Percentiles rank a stretch among this genome's conserved stretches.
phyloP scores from a whole-genome alignment of 148 eudicot species.

The Silene latifolia region DNA sequence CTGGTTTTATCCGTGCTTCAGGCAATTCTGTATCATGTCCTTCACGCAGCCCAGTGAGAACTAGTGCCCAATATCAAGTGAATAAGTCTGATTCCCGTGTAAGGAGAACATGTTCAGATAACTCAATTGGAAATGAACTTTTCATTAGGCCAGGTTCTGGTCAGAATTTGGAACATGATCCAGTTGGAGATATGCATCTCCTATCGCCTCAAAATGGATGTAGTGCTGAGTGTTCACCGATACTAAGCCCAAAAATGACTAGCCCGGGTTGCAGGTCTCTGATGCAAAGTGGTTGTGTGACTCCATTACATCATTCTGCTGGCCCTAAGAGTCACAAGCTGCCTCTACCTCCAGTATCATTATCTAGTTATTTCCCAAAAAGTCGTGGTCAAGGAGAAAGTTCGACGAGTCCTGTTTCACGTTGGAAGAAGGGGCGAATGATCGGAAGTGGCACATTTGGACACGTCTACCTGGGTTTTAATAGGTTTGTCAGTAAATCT shows the following conservation, averaged over 20 bases:
- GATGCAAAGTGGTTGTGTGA: conserved; percentile 69
- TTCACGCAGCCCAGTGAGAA: conserved; percentile 74
- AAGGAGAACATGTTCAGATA: conserved; percentile 54
- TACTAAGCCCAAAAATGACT: conserved; percentile 75
- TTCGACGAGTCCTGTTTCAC: conserved; percentile 53
- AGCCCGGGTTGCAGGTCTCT: conserved; percentile 79
- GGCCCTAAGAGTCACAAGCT: conserved; percentile 61
- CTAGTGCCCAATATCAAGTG: conserved; percentile 50
- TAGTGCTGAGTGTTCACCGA: conserved; percentile 82
- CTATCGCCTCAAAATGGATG: conserved; percentile 68
- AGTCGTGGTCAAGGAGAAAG: conserved; percentile 60
- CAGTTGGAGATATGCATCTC: conserved; percentile 59
- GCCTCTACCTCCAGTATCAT: conserved; percentile 72
- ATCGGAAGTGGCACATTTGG: conserved; percentile 62
- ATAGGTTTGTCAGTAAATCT: conserved; percentile 36
- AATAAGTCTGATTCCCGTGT: conserved; percentile 44
- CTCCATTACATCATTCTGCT: conserved; percentile 73
- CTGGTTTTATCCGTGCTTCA: conserved; percentile 69
- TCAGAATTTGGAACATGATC: conserved; percentile 65
- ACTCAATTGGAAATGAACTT: conserved; percentile 65
- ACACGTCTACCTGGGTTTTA: conserved; percentile 51
- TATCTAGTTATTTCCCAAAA: conserved; percentile 49
- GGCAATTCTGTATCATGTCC: conserved; percentile 85
- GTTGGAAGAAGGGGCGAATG: conserved; percentile 56
- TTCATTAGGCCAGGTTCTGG: conserved; percentile 83